Evolutionary conservation across 441 rosid species (phyloP), one percentile per base, ranked within the genome.

Genomic region (Euphorbia celastroides): DNA sequence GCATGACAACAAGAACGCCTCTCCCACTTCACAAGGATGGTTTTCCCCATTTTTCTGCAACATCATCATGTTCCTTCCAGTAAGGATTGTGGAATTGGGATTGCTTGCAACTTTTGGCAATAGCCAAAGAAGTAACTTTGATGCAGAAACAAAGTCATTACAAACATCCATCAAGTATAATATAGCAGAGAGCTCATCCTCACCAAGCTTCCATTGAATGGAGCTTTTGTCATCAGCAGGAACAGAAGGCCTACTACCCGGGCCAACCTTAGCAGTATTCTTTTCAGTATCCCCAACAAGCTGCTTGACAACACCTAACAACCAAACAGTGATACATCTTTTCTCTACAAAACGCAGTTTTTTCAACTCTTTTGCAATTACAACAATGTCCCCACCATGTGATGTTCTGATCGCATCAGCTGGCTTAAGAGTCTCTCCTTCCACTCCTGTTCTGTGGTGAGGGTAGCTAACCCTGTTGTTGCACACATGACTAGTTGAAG

Each of bases 401-500:
- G 77, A 42, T 63, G 76, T 70, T 86, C 79, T 79, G 42, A 78
- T 66, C 72, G 83, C 88, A 77, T 91, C 97, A 65, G 62, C 72
- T 65, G 82, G 62, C 75, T 82, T 86, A 30, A 80, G 78, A 38
- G 72, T 70, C 67, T 88, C 98, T 66, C 87, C 78, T 46, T 77
- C 78, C 8, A 11, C 48, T 60, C 70, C 78, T 28, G 68, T 63
- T 71, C 71, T 70, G 26, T 77, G 81, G 64, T 77, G 76, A 77
- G 78, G 78, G 30, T 78, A 74, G 84, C 65, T 77, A 64, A 83
- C 83, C 82, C 84, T 93, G 62, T 67, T 91, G 75, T 91, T 95
- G 79, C 98, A 96, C 46, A 91, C 81, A 74, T 96, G 99, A 78
- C 99, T 96, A 14, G 98, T 87, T 56, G 99, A 93, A 68, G 97